phyloP scores from a whole-genome alignment of 129 eudicot species.

The Escallonia rubra region DNA sequence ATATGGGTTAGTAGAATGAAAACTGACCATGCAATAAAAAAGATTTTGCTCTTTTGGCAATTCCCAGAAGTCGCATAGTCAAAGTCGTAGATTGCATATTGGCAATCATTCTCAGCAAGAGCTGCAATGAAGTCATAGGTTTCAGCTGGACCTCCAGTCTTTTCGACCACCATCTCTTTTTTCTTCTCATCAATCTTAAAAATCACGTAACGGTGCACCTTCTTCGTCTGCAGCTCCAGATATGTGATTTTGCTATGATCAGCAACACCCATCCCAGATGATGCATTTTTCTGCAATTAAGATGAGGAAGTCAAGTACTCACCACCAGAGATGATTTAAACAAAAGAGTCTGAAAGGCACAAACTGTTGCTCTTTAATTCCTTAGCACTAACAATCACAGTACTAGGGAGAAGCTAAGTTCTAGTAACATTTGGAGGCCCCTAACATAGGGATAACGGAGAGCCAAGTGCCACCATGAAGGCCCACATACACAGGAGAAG shows the following conservation, averaged over 20 bases:
- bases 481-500: too few relatives aligned
- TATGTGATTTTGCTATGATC: slow-evolving; percentile 26
- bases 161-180: slow-evolving; percentile 29
- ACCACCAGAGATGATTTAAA: neutral
- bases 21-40: slow-evolving; percentile 55
- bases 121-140: slow-evolving; percentile 24
- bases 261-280: slow-evolving; percentile 37
- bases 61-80: too few relatives aligned
- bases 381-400: neutral
- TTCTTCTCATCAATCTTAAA: slow-evolving; percentile 37
- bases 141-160: slow-evolving; percentile 26
- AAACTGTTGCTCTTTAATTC: neutral
- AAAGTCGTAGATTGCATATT: too few relatives aligned
- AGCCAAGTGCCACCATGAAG: too few relatives aligned
- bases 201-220: slow-evolving; percentile 27
- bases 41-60: slow-evolving; percentile 66
- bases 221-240: slow-evolving; percentile 27
- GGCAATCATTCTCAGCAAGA: slow-evolving; percentile 55
- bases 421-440: too few relatives aligned
- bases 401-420: too few relatives aligned
- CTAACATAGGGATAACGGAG: too few relatives aligned
- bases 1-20: neutral
- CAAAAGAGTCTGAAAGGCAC: neutral
- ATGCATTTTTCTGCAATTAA: slow-evolving; percentile 35
- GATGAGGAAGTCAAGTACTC: neutral